Evolutionary conservation across 805 yeast genomes (phyloP).

Genomic region (Wickerhamomyces bovis): DNA sequence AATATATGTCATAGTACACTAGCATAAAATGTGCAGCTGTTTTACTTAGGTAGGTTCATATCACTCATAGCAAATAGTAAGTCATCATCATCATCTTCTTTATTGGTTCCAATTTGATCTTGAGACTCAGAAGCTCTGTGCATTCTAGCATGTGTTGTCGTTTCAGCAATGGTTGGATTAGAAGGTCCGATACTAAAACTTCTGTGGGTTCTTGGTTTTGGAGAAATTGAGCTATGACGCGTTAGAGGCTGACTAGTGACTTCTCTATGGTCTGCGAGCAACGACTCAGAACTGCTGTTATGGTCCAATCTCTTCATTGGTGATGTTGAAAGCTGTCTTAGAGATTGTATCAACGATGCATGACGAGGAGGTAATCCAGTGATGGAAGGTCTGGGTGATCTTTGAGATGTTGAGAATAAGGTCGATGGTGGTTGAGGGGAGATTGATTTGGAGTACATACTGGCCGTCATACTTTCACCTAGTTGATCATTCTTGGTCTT

Average conservation of each 20-base stretch:
- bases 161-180: slow-evolving; percentile 26
- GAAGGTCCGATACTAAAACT: slow-evolving; percentile 25
- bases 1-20: background rate
- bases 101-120: slow-evolving; percentile 13
- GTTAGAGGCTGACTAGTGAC: slow-evolving; percentile 11
- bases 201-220: slow-evolving; percentile 9
- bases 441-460: slow-evolving; percentile 29
- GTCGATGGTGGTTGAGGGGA: slow-evolving; percentile 15
- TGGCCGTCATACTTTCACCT: slow-evolving; percentile 49
- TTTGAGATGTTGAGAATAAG: slow-evolving; percentile 4
- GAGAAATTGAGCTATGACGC: slow-evolving; percentile 15
- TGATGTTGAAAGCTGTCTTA: slow-evolving; percentile 25
- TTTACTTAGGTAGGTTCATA: slow-evolving; percentile 41
- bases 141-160: slow-evolving; percentile 26
- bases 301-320: slow-evolving; percentile 27
- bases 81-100: slow-evolving; percentile 46
- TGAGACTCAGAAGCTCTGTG: slow-evolving; percentile 13
- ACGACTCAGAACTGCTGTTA: slow-evolving; percentile 20
- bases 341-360: slow-evolving; percentile 4
- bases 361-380: slow-evolving; percentile 1
- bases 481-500: slow-evolving; percentile 47
- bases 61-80: slow-evolving; percentile 69
- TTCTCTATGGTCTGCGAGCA: slow-evolving; percentile 6
- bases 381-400: slow-evolving; percentile 1
- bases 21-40: background rate